These are phyloP conservation scores for Chimonanthus salicifolius DNA, from an alignment of 164 flowering plant genomes.

Conservation along the genomic window DNA sequence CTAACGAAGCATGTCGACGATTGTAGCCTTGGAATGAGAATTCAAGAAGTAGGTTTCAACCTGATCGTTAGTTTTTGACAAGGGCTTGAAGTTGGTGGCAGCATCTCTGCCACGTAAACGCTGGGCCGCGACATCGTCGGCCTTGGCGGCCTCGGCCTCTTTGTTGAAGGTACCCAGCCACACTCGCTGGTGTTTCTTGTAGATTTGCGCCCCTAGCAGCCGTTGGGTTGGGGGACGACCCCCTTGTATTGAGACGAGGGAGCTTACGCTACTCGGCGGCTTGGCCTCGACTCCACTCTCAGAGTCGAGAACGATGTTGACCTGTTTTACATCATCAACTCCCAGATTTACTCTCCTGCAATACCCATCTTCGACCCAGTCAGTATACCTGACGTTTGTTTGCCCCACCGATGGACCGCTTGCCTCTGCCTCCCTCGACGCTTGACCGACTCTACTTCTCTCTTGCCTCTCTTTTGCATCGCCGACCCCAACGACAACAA, in stretches of 20 bases:
- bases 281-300: constrained; percentile 55
- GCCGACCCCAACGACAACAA: too few species aligned
- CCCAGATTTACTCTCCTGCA: too few species aligned
- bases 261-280: constrained; percentile 81
- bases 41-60: constrained; percentile 46
- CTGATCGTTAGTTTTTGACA: constrained; percentile 26
- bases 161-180: constrained; percentile 95
- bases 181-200: constrained; percentile 94
- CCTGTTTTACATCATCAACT: too few species aligned
- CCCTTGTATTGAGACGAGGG: constrained; percentile 89
- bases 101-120: constrained; percentile 90
- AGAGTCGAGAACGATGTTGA: constrained; percentile 48
- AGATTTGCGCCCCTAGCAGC: constrained; percentile 95
- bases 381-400: too few species aligned
- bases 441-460: too few species aligned
- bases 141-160: constrained; percentile 75
- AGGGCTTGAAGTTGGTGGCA: constrained; percentile 70
- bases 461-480: too few species aligned
- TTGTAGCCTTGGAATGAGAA: constrained; percentile 74
- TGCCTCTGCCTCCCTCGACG: too few species aligned
- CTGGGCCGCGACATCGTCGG: constrained; percentile 84
- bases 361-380: too few species aligned
- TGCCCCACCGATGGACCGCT: too few species aligned
- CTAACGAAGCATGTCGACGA: constrained; percentile 88
- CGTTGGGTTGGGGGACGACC: constrained; percentile 94